Conservation (phyloP, 2,329 filamentous ascomycete genomes). For the Ophiosphaerella korrae region DNA sequence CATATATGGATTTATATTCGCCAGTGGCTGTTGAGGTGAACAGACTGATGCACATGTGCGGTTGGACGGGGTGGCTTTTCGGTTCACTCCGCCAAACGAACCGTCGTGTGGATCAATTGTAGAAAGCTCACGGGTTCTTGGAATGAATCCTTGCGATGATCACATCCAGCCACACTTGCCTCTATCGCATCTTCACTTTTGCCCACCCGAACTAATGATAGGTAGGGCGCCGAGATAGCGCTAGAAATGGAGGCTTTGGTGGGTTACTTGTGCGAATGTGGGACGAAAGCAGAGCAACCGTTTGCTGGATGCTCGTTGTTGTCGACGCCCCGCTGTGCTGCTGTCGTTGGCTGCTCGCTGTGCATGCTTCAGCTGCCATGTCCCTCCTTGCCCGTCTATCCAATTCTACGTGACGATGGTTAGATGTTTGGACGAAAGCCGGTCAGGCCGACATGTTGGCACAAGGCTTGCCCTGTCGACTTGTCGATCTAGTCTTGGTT, state of each 20-base stretch:
- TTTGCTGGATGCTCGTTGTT: slow-evolving; percentile 1
- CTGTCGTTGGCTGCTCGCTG: slow-evolving; percentile 14
- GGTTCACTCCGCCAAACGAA: slow-evolving; percentile 35
- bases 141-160: slow-evolving; percentile 40
- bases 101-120: slow-evolving; percentile 31
- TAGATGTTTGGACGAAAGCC: slow-evolving; percentile 16
- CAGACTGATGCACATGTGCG: slow-evolving; percentile 13
- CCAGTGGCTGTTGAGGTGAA: slow-evolving; percentile 3
- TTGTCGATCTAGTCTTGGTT: too few species aligned
- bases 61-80: slow-evolving; percentile 32
- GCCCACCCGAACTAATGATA: slow-evolving; percentile 27
- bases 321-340: slow-evolving; percentile 5
- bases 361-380: slow-evolving; percentile 26
- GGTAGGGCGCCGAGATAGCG: slow-evolving; percentile 13
- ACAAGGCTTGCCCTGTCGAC: slow-evolving; percentile 1
- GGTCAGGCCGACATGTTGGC: slow-evolving; percentile 15
- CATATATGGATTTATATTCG: slow-evolving; percentile 35
- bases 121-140: slow-evolving; percentile 31
- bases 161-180: slow-evolving; percentile 38
- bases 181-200: slow-evolving; percentile 21
- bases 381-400: slow-evolving; percentile 13
- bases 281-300: background rate
- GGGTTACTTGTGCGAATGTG: background rate
- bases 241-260: slow-evolving; percentile 26
- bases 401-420: slow-evolving; percentile 14